phyloP scores from a whole-genome alignment of 768 basidiomycete species.

The Amanita phalloides region DNA sequence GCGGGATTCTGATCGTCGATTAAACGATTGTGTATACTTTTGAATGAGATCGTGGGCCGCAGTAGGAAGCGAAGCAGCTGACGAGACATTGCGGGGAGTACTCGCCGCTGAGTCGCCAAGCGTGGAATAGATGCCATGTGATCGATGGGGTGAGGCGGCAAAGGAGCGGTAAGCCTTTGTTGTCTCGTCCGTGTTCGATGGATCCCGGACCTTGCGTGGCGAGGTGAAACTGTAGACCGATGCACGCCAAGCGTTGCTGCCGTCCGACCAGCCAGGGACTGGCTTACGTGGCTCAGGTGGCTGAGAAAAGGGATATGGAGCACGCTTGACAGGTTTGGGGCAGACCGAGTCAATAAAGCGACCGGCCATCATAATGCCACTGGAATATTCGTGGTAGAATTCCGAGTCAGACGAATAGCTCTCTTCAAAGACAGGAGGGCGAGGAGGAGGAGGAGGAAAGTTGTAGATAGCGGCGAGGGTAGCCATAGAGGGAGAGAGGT shows the following conservation, averaged over 20 bases:
- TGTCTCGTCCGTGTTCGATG: conserved; percentile 18
- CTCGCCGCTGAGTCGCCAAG: conserved; percentile 19
- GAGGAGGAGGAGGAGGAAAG: conserved; percentile 45
- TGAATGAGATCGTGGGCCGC: conserved; percentile 37
- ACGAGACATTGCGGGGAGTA: conserved; percentile 7
- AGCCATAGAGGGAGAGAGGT: conserved; percentile 18
- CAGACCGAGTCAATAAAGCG: conserved; percentile 38
- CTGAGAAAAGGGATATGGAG: conserved; percentile 18
- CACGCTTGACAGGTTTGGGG: conserved; percentile 29
- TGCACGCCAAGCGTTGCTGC: conserved; percentile 56
- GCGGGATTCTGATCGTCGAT: conserved; percentile 44
- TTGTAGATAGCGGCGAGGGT: conserved; percentile 25
- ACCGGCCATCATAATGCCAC: conserved; percentile 63
- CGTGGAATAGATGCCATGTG: conserved; percentile 38
- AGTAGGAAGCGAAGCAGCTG: conserved; percentile 12
- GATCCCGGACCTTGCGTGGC: conserved; percentile 23
- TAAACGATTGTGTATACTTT: conserved; percentile 45
- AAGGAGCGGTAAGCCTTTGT: conserved; percentile 32
- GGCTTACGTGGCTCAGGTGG: conserved; percentile 26
- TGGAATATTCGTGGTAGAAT: conserved; percentile 33
- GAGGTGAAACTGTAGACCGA: conserved; percentile 44
- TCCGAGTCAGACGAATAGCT: conserved; percentile 9
- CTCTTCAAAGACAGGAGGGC: conserved; percentile 30
- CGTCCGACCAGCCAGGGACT: conserved; percentile 64
- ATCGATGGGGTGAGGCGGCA: conserved; percentile 40